Percentiles rank a stretch among this genome's conserved stretches.
These are phyloP conservation scores for Pisolithus marmoratus DNA, from an alignment of 768 basidiomycete species.

Conservation along the genomic window DNA sequence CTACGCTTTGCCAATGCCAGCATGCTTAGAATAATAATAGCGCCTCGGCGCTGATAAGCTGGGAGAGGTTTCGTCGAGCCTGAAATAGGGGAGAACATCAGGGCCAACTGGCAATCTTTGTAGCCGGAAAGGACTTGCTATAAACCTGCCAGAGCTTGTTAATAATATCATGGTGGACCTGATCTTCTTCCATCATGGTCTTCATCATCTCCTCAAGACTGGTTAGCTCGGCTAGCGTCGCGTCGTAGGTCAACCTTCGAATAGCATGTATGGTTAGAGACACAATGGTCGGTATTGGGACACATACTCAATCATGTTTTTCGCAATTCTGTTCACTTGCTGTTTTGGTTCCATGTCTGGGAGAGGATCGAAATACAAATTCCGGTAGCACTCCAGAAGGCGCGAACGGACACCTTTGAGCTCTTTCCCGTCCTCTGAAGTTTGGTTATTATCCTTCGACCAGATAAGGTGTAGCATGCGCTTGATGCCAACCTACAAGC, in stretches of 20 bases:
- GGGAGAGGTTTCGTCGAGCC: slow-evolving; percentile 74
- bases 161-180: slow-evolving; percentile 80
- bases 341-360: slow-evolving; percentile 72
- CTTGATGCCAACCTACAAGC: slow-evolving; percentile 72
- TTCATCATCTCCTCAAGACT: slow-evolving; percentile 96
- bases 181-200: slow-evolving; percentile 88
- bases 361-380: slow-evolving; percentile 82
- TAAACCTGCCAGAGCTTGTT: slow-evolving; percentile 95
- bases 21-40: slow-evolving; percentile 97
- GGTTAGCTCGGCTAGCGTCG: slow-evolving; percentile 91
- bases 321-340: slow-evolving; percentile 87
- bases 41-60: slow-evolving; percentile 82
- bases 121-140: slow-evolving; percentile 44
- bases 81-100: slow-evolving; percentile 22
- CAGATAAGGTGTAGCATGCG: slow-evolving; percentile 97
- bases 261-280: not conserved
- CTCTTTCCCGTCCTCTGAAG: slow-evolving; percentile 73
- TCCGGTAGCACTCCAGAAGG: slow-evolving; percentile 84
- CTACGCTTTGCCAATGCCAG: slow-evolving; percentile 77
- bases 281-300: not conserved
- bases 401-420: slow-evolving; percentile 84
- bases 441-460: slow-evolving; percentile 85
- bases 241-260: slow-evolving; percentile 78
- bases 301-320: slow-evolving; percentile 93
- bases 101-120: not conserved